Evolutionary conservation across 1,284 basidiomycete species (phyloP).

Genomic region (Bjerkandera adusta): DNA sequence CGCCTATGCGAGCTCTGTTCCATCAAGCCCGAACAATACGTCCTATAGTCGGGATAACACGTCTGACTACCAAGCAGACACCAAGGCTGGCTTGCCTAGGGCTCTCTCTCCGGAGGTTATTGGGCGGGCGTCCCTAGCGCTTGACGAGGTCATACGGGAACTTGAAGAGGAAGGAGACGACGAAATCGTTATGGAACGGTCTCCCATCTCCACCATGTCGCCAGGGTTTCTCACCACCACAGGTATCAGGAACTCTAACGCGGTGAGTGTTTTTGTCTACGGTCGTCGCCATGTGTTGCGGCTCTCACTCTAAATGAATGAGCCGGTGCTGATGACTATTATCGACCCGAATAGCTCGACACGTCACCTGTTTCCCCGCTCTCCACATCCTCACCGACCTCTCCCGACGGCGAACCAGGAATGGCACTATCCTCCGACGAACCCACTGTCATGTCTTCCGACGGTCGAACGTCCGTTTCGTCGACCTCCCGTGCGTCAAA

Average conservation of each 20-base stretch:
- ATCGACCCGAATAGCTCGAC: slow-evolving; percentile 9
- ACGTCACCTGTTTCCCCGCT: slow-evolving; percentile 16
- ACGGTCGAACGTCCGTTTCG: slow-evolving; percentile 42
- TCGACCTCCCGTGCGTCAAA: slow-evolving; percentile 40
- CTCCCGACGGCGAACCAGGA: slow-evolving; percentile 55
- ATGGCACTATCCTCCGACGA: slow-evolving; percentile 69
- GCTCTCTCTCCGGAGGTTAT: slow-evolving; percentile 49
- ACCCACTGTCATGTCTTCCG: slow-evolving; percentile 38
- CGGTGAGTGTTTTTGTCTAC: no score
- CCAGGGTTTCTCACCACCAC: slow-evolving; percentile 15
- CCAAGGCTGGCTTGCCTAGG: slow-evolving; percentile 39
- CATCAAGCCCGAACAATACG: slow-evolving; percentile 51
- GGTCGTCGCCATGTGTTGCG: slow-evolving; percentile 9
- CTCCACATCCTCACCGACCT: slow-evolving; percentile 22
- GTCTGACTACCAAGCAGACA: slow-evolving; percentile 17
- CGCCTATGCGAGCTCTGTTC: slow-evolving; percentile 34
- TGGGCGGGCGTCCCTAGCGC: slow-evolving; percentile 65
- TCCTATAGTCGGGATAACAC: slow-evolving; percentile 28
- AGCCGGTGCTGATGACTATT: slow-evolving; percentile 1
- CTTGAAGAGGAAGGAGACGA: slow-evolving; percentile 59
- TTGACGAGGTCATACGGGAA: slow-evolving; percentile 72
- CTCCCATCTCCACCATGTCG: slow-evolving; percentile 42
- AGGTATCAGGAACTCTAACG: no score
- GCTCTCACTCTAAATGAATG: slow-evolving; percentile 7
- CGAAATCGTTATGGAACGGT: slow-evolving; percentile 70